These are phyloP conservation scores for Ophiostoma angusticollis DNA, from an alignment of 2,329 filamentous ascomycete species.

Conservation along the genomic window DNA sequence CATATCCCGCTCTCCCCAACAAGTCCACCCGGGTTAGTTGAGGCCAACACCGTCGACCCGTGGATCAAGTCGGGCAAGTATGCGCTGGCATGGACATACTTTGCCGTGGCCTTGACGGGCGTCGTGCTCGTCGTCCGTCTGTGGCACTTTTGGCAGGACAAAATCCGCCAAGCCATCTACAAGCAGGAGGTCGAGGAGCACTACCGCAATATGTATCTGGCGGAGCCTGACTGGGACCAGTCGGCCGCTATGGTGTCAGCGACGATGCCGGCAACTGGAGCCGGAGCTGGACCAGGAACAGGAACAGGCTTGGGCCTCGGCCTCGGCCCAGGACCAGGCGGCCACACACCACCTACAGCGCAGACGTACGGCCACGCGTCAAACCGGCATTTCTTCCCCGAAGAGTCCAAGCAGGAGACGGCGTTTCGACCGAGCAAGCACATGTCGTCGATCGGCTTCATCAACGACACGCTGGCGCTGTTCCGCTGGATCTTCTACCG, in stretches of 20 bases:
- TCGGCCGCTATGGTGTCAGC: slow-evolving; percentile 33
- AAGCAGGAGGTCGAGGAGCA: slow-evolving; percentile 66
- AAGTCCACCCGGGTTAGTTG: slow-evolving; percentile 47
- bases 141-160: slow-evolving; percentile 88
- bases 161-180: slow-evolving; percentile 77
- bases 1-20: slow-evolving; percentile 45
- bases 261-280: slow-evolving; percentile 2
- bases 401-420: slow-evolving; percentile 42
- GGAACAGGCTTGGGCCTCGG: no score
- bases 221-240: slow-evolving; percentile 35
- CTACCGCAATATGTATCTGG: slow-evolving; percentile 39
- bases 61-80: slow-evolving; percentile 78
- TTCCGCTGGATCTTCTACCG: slow-evolving; percentile 84
- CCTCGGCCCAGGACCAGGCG: no score
- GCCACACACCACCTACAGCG: neutral
- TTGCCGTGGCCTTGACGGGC: slow-evolving; percentile 59
- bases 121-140: slow-evolving; percentile 56
- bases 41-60: slow-evolving; percentile 58
- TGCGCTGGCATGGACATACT: slow-evolving; percentile 77
- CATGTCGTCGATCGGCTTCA: slow-evolving; percentile 56
- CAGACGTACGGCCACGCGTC: slow-evolving; percentile 27
- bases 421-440: slow-evolving; percentile 55
- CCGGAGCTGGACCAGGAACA: no score
- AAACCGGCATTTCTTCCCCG: slow-evolving; percentile 64
- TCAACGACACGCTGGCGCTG: slow-evolving; percentile 72